Percentiles rank a stretch among this genome's conserved stretches.
Conservation (phyloP, 108 stramenopile genomes). For the Nannochloropsis gaditana region DNA sequence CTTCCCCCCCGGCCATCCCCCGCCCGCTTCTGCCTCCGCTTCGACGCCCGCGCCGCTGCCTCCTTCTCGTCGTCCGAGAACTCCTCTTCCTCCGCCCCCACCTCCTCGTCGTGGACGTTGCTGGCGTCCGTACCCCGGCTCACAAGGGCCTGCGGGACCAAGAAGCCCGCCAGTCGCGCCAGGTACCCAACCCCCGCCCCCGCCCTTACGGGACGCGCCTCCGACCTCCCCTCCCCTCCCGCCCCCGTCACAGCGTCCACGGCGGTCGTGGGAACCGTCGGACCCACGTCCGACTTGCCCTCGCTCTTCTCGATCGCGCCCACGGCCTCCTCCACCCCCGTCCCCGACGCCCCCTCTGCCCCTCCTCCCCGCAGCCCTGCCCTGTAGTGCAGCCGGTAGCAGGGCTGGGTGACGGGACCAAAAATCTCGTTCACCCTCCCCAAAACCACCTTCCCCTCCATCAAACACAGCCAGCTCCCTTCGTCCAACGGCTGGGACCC, state of each 20-base stretch:
- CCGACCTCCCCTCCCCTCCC: too few relatives aligned
- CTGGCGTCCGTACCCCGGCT: background rate
- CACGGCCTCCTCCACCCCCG: background rate
- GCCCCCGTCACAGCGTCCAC: background rate
- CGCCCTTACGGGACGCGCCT: background rate
- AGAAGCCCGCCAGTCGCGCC: background rate
- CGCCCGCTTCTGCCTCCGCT: background rate
- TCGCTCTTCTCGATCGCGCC: background rate
- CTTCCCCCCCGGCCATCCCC: background rate
- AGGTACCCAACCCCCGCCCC: background rate
- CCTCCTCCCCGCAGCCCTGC: background rate
- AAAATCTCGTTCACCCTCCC: background rate
- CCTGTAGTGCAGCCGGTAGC: slow-evolving; percentile 16
- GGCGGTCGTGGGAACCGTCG: background rate
- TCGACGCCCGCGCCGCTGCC: background rate
- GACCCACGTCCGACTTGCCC: background rate
- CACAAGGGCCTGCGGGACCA: background rate
- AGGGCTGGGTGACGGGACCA: background rate
- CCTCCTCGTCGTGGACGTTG: slow-evolving; percentile 19
- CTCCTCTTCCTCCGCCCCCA: slow-evolving; percentile 11
- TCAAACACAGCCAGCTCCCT: slow-evolving; percentile 15
- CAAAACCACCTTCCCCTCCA: background rate
- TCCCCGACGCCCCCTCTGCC: background rate
- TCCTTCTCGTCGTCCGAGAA: background rate
- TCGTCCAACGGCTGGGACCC: background rate